Base-by-base conservation (phyloP, 2,329 filamentous ascomycete species). In the Madurella fahalii region DNA sequence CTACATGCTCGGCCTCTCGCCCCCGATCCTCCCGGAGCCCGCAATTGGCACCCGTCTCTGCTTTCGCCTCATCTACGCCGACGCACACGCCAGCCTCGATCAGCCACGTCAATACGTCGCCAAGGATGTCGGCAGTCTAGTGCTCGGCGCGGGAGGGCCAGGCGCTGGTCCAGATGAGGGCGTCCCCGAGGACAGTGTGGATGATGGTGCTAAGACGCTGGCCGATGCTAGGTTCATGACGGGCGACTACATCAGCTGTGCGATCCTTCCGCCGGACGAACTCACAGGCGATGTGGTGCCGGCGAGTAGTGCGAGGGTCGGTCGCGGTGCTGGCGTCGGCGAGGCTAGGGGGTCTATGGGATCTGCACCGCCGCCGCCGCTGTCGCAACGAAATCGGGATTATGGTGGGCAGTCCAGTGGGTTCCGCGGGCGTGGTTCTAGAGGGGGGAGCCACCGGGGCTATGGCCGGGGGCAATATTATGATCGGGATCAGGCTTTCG, bases 171-270 rank as follows among this genome's bases (percentile, higher is more conserved):
- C 69, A 0, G 71, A 73, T 20, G 68, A 70, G 4, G 73, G 72
- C 50, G 69, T 72, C 15, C 70, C 69, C 9, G 71, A 69, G 7
- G 69, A 71, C 45, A 68, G 65, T 43, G 64, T 61, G 8, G 67
- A 80, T 5, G 85, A 89, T 30, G 80, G 83, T 11, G 78, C 84
- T 30, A 93, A 87, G 73, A 92, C 89, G 9, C 72, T 97, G 32
- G 78, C 78, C 39, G 89, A 95, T 51, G 84, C 82, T 34, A 82
- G 86, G 18, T 95, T 96, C 65, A 87, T 96, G 11, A 87, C 94
- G 58, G 93, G 93, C 0, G 93, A 97, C 70, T 95, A 88, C 67
- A 79, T 97, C 40, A 86, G 87, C 54, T 93, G 89, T 68, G 89
- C 90, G 5, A 85, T 96, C 56, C 75, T 93, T 53, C 85, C 89